Base-by-base conservation (phyloP, 306 rosid genomes). In the Cucumis cinereus region DNA sequence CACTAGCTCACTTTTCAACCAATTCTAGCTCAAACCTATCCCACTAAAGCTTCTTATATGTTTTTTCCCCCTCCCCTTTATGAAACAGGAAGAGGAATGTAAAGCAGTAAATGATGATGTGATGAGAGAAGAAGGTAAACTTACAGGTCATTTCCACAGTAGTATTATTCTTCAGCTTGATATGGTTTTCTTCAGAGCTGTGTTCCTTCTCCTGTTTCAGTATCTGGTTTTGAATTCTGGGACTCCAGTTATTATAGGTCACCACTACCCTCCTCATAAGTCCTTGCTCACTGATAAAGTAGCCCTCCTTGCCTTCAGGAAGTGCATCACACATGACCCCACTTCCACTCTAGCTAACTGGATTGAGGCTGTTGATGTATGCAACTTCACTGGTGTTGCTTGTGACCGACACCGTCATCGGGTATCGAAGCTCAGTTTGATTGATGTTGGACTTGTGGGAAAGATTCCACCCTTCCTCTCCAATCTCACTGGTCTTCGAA, bases 401-500 rank as follows among this genome's bases (percentile, higher is more conserved):
- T 90, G 96, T 61, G 75, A 81, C 81, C 24, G 77, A 43, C 41
- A 76, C 62, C 84, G 22, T 20, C 86, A 75, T 79, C 91, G 90
- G 4, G 93, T 90, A 1, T 62, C 75, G 2, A 61, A 8, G 11
- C 85, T 90, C 74, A 3, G 57, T 64, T 80, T 87, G 16, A 11
- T 54, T 15, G 77, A 81, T 40, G 75, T 38, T 40, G 30, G 36
- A 7, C 90, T 90, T 4, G 88, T 77, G 12, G 96, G 96, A 33
- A 49, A n/a, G 10, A 83, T 90, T 22, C 82, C 93, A 23, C 89
- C 93, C 7, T 1, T 63, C 85, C 77, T 90, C 79, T 86, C 93
- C 35, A 90, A 90, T 83, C 96, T 88, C 50, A 90, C 96, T 0
- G 88, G 86, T 75, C 86, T 90, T 10, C 89, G 84, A n/a, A 3